Evolutionary conservation across 257 asterid genomes (phyloP), one percentile per base, ranked within the genome.

Genomic region (Solanum rostratum): DNA sequence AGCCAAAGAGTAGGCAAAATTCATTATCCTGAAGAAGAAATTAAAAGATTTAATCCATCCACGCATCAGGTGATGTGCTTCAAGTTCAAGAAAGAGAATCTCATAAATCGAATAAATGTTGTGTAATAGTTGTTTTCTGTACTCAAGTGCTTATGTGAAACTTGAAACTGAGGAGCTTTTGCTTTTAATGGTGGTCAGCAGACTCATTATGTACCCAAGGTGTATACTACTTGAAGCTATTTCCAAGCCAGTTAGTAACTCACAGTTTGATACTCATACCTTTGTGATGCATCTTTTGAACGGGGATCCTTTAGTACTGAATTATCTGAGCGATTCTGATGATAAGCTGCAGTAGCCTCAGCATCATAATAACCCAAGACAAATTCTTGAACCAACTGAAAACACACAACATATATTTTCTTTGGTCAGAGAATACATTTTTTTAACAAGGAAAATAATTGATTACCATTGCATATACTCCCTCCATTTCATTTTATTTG

Each of bases 271-370:
- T 83, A 84, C 79, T 49, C 82, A 76, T 90, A 95, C 98, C 98
- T 94, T 88, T 97, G 99, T 82, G 99, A 94, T 81, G 99, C 98
- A 93, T 97, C 99, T 92, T 91, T 97, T 65, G 98, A 94, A 80
- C 98, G 98, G 69, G 98, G 98, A 91, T 97, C 98, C 91, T 95
- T 97, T 84, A 97, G 80, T 55, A 91, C 92, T 79, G 99, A 92
- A 70, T 94, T 85, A 87, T 94, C 98, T 88, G 98, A 90, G 66
- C 85, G 92, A 83, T 92, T 97, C 87, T 93, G 92, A 90, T 94
- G 90, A 93, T 91, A 85, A 79, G 94, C 96, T 73, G 87, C 87
- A 3, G 99, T 97, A 88, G 97, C 97, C 88, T 92, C 97, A 68
- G 91, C 91, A 79, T 97, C 97, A 87, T 92, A 97, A 33, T 84